phyloP scores from a whole-genome alignment of 2,329 filamentous ascomycete genomes.

The Pezicula neosporulosa region DNA sequence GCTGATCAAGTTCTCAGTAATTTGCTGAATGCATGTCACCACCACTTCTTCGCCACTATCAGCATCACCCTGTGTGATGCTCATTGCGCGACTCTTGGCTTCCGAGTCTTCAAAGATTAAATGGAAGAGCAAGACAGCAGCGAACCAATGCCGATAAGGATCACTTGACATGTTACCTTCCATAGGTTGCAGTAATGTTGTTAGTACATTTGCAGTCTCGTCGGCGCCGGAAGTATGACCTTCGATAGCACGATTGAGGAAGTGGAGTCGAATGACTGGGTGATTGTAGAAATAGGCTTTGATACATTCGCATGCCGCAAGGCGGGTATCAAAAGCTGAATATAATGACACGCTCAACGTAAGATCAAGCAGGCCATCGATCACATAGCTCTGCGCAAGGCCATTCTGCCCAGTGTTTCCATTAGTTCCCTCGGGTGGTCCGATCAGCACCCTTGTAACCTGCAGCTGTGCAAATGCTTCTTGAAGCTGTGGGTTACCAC shows the following conservation, averaged over 20 bases:
- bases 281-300: slow-evolving; percentile 90
- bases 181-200: slow-evolving; percentile 69
- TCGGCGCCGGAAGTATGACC: slow-evolving; percentile 75
- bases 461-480: slow-evolving; percentile 86
- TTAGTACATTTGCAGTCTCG: slow-evolving; percentile 84
- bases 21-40: slow-evolving; percentile 85
- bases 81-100: slow-evolving; percentile 76
- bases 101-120: slow-evolving; percentile 76
- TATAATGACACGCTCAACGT: slow-evolving; percentile 65
- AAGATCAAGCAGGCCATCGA: slow-evolving; percentile 86
- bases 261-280: slow-evolving; percentile 76
- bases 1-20: slow-evolving; percentile 81
- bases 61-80: slow-evolving; percentile 84
- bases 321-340: slow-evolving; percentile 72
- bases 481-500: slow-evolving; percentile 75
- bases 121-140: slow-evolving; percentile 81
- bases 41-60: slow-evolving; percentile 90
- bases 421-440: slow-evolving; percentile 28
- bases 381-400: slow-evolving; percentile 74
- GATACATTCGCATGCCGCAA: slow-evolving; percentile 84
- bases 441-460: slow-evolving; percentile 59
- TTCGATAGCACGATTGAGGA: slow-evolving; percentile 83
- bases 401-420: slow-evolving; percentile 44
- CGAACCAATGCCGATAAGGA: slow-evolving; percentile 88
- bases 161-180: slow-evolving; percentile 63